Evolutionary conservation across 768 basidiomycete species (phyloP), one percentile per base, ranked within the genome.

Genomic region (Suillus alpinus): DNA sequence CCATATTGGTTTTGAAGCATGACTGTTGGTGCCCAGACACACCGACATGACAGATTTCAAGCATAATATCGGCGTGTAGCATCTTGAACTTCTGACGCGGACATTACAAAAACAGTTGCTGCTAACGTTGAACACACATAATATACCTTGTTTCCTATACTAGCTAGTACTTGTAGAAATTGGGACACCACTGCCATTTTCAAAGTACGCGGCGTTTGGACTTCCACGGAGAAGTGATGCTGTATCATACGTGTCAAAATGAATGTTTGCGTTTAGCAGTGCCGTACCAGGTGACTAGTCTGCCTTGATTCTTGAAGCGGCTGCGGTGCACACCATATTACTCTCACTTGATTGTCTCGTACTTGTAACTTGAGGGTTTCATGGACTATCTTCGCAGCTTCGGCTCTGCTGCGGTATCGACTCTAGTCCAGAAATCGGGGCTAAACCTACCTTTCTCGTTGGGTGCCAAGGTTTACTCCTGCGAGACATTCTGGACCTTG

Each of bases 361-460:
- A 37, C 37, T 4, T 37, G 29, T 18, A 10, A 50, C 29, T 37
- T 23, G 20, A 23, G 20, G 20, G 34, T 37, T 53, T 36, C 36
- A 94, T 94, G 92, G 92, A 94, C 65, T 92, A 92, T 69, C 76
- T 94, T 60, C 82, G 91, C 66, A 92, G 80, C 36, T 80, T 94
- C 16, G 92, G 93, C 39, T 91, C 89, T 58, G 91, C 86, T 49
- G 94, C 94, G 7, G 94, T 92, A 47, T 94, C 91, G 43, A 86
- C 88, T 8, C 82, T 97, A n/a, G 92, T 98, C 2, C 90, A 92
- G 68, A 96, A 95, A 68, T 95, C 95, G 8, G 95, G 95, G 29
- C 81, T 98, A 14, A 90, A 89, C 65, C 80, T 95, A 26, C 95
- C 95, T 0, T 98, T 96, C 69, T 83, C 87, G 4, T 82, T 97